These are phyloP conservation scores for Blastobotrys illinoisensis DNA, from an alignment of 1,139 yeast genomes.

Conservation along the genomic window DNA sequence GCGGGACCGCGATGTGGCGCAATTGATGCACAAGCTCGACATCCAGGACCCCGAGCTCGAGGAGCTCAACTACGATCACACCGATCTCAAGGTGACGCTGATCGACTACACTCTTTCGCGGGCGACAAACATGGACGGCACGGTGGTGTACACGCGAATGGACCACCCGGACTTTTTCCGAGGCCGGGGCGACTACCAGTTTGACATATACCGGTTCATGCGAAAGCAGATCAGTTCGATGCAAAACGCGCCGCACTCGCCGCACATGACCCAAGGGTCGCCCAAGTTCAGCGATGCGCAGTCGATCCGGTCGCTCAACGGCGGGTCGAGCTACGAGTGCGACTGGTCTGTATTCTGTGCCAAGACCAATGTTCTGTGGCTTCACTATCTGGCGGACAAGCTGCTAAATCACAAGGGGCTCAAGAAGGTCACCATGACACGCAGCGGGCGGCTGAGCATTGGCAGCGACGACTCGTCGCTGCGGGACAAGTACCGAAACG, in stretches of 20 bases:
- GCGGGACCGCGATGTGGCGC: background rate
- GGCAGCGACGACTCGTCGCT: conserved; percentile 23
- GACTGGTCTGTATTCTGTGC: conserved; percentile 43
- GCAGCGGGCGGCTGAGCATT: conserved; percentile 25
- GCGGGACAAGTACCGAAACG: conserved; percentile 20
- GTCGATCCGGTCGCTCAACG: background rate
- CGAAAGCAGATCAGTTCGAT: conserved; percentile 23
- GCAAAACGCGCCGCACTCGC: conserved; percentile 7
- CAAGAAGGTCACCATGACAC: conserved; percentile 19
- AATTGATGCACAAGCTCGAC: conserved; percentile 9
- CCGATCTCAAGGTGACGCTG: conserved; percentile 41
- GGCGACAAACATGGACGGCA: conserved; percentile 27
- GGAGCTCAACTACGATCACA: conserved; percentile 13
- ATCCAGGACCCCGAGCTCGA: conserved; percentile 11
- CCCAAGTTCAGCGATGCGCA: background rate
- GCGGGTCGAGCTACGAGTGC: conserved; percentile 14
- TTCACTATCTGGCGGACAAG: conserved; percentile 42
- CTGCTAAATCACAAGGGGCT: conserved; percentile 38
- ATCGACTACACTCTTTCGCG: conserved; percentile 55
- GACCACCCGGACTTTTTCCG: conserved; percentile 49
- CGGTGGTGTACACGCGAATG: conserved; percentile 31
- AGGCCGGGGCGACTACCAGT: conserved; percentile 48
- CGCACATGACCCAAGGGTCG: background rate
- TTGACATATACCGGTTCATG: conserved; percentile 49
- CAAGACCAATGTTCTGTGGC: conserved; percentile 45